These are phyloP conservation scores for Xylaria curta DNA, from an alignment of 495 filamentous ascomycete species.

Conservation along the genomic window DNA sequence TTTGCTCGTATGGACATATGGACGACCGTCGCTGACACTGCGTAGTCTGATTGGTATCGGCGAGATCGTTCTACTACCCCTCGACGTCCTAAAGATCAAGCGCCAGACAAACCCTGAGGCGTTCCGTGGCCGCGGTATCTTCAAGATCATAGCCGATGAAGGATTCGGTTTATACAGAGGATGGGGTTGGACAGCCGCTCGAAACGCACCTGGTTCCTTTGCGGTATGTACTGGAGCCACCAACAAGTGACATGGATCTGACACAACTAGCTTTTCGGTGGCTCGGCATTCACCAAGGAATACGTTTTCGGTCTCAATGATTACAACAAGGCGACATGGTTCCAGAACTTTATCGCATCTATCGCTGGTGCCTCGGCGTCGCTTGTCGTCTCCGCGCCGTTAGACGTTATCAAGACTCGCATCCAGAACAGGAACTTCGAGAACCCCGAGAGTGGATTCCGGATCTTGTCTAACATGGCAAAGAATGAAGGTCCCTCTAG, in stretches of 20 bases:
- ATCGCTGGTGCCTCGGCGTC: conserved; percentile 92
- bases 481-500: conserved; percentile 81
- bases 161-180: conserved; percentile 96
- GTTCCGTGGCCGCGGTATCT: conserved; percentile 90
- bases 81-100: conserved; percentile 99
- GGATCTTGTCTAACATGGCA: conserved; percentile 89
- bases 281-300: conserved; percentile 97
- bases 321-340: conserved; percentile 95
- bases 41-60: conserved; percentile 90
- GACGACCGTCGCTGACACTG: conserved; percentile 27
- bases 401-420: conserved; percentile 98
- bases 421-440: conserved; percentile 99
- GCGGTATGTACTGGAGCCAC: conserved; percentile 67
- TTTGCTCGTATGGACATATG: not conserved
- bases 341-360: conserved; percentile 96
- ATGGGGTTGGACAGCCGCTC: conserved; percentile 96
- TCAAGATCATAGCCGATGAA: conserved; percentile 90
- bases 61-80: conserved; percentile 91
- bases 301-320: conserved; percentile 85
- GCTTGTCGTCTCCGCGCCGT: conserved; percentile 88
- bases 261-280: conserved; percentile 82
- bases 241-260: conserved; percentile 9
- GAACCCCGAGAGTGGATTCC: conserved; percentile 91
- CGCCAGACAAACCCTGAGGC: conserved; percentile 98
- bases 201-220: conserved; percentile 96